Conservation (phyloP, 768 basidiomycete genomes). For the Termitomyces sp. region DNA sequence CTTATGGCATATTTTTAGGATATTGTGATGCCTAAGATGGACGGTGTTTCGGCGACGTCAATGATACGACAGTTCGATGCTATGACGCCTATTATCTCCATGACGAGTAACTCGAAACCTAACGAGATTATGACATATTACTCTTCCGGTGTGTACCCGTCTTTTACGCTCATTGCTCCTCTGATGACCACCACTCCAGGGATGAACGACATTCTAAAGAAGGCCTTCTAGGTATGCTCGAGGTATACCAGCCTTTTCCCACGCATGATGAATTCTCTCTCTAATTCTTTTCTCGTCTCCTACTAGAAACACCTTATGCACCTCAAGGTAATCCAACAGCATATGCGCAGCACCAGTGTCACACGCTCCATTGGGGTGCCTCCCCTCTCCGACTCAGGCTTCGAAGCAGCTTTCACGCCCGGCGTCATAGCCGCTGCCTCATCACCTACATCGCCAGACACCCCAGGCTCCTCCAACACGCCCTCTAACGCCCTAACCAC, state of each 20-base stretch:
- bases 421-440: constrained; percentile 5
- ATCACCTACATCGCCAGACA: constrained; percentile 12
- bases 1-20: constrained; percentile 45
- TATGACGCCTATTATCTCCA: constrained; percentile 95
- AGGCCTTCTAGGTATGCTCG: constrained; percentile 86
- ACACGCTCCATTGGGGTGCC: constrained; percentile 67
- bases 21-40: constrained; percentile 89
- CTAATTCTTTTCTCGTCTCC: not conserved
- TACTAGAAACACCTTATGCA: constrained; percentile 80
- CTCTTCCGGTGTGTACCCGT: constrained; percentile 47
- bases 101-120: constrained; percentile 94
- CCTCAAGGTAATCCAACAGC: constrained; percentile 79
- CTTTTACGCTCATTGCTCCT: not conserved
- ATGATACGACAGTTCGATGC: constrained; percentile 93
- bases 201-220: constrained; percentile 97
- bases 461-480: constrained; percentile 18
- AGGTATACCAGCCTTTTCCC: constrained; percentile 38
- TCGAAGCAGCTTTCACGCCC: constrained; percentile 48
- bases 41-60: constrained; percentile 87
- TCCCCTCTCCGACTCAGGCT: constrained; percentile 45
- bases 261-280: not conserved
- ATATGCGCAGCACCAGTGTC: constrained; percentile 41
- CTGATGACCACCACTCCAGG: constrained; percentile 31
- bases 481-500: not conserved
- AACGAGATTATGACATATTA: constrained; percentile 91